phyloP scores from a whole-genome alignment of 2,329 filamentous ascomycete genomes.

The Dothideomycetidae sp. region DNA sequence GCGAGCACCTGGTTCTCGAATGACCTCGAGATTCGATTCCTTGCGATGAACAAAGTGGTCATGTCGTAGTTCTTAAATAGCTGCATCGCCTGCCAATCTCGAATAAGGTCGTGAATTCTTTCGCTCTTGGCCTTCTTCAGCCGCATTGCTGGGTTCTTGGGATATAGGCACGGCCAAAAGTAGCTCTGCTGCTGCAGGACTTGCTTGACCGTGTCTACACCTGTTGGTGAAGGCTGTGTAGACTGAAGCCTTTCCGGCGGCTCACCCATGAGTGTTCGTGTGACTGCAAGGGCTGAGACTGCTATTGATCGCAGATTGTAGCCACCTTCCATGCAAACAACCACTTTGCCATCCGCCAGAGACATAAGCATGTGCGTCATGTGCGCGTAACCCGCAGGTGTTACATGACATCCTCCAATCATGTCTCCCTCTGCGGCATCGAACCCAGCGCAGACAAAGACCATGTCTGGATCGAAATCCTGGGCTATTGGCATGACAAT shows the following conservation, averaged over 20 bases:
- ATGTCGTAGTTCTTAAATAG: conserved; percentile 63
- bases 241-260: conserved; percentile 51
- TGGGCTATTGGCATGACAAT: conserved; percentile 91
- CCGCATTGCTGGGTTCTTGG: conserved; percentile 34
- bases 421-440: conserved; percentile 90
- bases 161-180: conserved; percentile 82
- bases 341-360: conserved; percentile 73
- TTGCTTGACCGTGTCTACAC: conserved; percentile 41
- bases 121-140: conserved; percentile 32
- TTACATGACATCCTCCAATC: conserved; percentile 82
- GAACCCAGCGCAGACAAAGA: conserved; percentile 91
- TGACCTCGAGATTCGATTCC: conserved; percentile 55
- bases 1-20: conserved; percentile 80
- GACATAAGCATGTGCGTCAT: conserved; percentile 99
- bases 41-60: conserved; percentile 65
- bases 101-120: conserved; percentile 66
- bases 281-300: conserved; percentile 79
- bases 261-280: conserved; percentile 86
- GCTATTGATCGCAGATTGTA: conserved; percentile 93
- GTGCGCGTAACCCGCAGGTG: conserved; percentile 82
- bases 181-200: conserved; percentile 45
- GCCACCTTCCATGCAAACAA: conserved; percentile 86
- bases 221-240: conserved; percentile 34
- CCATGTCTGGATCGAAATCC: conserved; percentile 86
- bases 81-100: conserved; percentile 57